phyloP scores from a whole-genome alignment of 768 basidiomycete genomes.

The Crucibulum laeve region DNA sequence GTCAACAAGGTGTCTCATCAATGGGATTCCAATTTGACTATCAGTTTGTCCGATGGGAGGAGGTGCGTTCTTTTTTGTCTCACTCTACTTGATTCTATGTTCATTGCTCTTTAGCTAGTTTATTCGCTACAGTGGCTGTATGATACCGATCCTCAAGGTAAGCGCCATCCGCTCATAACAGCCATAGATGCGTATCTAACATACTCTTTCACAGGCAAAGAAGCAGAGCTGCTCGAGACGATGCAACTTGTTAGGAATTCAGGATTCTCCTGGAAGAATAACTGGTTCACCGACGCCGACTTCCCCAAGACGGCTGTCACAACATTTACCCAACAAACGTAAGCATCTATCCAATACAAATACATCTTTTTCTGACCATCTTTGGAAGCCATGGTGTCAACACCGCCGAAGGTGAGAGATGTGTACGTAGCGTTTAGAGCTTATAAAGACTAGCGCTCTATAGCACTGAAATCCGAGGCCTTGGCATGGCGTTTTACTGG shows the following conservation, averaged over 20 bases:
- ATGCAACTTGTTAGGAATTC: constrained; percentile 34
- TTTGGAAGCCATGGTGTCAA: constrained; percentile 33
- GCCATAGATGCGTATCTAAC: background rate
- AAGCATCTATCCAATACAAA: constrained; percentile 2
- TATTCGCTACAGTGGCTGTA: constrained; percentile 35
- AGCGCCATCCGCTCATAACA: background rate
- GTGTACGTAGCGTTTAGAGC: background rate
- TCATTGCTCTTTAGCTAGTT: constrained; percentile 26
- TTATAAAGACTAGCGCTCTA: background rate
- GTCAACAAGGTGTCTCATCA: constrained; percentile 26
- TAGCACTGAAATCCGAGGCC: constrained; percentile 38
- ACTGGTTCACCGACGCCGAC: constrained; percentile 31
- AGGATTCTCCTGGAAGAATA: constrained; percentile 37
- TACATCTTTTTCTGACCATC: background rate
- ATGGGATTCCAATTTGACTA: constrained; percentile 39
- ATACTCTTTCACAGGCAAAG: constrained; percentile 20
- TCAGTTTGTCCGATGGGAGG: constrained; percentile 39
- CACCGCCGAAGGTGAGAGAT: constrained; percentile 30
- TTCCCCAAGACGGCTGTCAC: constrained; percentile 30
- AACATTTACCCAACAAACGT: constrained; percentile 26
- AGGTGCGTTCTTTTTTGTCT: constrained; percentile 15
- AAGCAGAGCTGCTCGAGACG: constrained; percentile 30
- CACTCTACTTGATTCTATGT: background rate
- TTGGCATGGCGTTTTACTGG: constrained; percentile 36
- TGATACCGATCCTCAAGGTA: constrained; percentile 34